These are phyloP conservation scores for Triticum timopheevii DNA, from an alignment of 176 grass and related monocot species.

Conservation along the genomic window DNA sequence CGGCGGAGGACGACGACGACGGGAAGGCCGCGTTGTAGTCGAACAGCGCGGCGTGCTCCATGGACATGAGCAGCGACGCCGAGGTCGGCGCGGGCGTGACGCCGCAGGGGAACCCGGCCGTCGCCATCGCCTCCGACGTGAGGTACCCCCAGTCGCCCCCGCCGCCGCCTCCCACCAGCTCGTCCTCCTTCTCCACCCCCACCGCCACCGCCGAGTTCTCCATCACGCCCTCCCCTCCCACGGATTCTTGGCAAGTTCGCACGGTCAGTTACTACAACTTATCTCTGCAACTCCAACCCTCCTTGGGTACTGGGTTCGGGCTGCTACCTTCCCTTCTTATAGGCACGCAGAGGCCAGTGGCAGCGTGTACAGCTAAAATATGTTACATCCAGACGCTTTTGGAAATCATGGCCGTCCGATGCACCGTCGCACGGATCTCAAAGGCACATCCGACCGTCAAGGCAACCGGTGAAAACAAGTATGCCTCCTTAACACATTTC, in stretches of 20 bases:
- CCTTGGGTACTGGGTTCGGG: not conserved
- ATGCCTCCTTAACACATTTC: not conserved
- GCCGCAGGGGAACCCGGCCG: slow-evolving; percentile 32
- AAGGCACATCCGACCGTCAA: not conserved
- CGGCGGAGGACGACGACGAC: slow-evolving; percentile 40
- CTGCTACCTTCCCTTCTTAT: not conserved
- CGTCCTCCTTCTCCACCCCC: slow-evolving; percentile 35
- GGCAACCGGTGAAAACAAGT: not conserved
- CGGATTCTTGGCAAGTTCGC: not conserved
- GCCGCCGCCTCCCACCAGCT: slow-evolving; percentile 26
- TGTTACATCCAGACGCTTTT: not conserved
- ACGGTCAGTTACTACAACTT: not conserved
- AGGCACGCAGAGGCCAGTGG: slow-evolving; percentile 1
- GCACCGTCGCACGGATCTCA: not conserved
- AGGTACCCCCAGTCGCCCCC: slow-evolving; percentile 53
- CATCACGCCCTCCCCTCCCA: slow-evolving; percentile 25
- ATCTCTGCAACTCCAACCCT: not conserved
- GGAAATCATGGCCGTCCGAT: not conserved
- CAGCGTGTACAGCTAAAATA: not conserved
- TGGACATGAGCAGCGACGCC: slow-evolving; percentile 43
- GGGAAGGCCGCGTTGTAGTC: slow-evolving; percentile 45
- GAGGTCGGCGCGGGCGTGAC: slow-evolving; percentile 19
- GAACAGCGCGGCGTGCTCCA: slow-evolving; percentile 43
- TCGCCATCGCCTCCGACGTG: slow-evolving; percentile 27
- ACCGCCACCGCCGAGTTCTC: slow-evolving; percentile 27